These are phyloP conservation scores for Fusarium sp. DNA, from an alignment of 2,329 filamentous ascomycete genomes.

Conservation along the genomic window DNA sequence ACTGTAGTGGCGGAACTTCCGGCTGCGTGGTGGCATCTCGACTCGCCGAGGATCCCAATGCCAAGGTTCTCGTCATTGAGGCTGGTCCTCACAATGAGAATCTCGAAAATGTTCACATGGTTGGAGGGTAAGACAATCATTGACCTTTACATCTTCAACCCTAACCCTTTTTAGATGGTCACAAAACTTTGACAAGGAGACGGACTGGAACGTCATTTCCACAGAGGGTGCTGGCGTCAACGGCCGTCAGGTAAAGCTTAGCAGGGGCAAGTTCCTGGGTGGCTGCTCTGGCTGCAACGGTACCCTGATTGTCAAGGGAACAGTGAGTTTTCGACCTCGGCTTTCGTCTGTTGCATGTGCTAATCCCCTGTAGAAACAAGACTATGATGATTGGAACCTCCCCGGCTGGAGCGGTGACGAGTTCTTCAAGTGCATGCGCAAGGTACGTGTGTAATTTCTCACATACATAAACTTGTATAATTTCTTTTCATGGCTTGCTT, in stretches of 20 bases:
- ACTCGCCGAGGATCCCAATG: constrained; percentile 50
- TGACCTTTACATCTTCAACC: no score
- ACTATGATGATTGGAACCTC: constrained; percentile 66
- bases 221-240: constrained; percentile 54
- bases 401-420: constrained; percentile 68
- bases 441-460: constrained; percentile 49
- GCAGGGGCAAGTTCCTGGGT: constrained; percentile 62
- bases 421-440: constrained; percentile 67
- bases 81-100: constrained; percentile 55
- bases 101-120: constrained; percentile 64
- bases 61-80: constrained; percentile 51
- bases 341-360: background rate
- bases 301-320: constrained; percentile 61
- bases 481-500: constrained; percentile 2
- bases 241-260: constrained; percentile 59
- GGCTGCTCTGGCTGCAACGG: constrained; percentile 63
- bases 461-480: background rate
- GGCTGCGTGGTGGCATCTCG: constrained; percentile 53
- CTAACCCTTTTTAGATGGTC: constrained; percentile 50
- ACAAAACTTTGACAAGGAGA: constrained; percentile 60
- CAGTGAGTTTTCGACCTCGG: constrained; percentile 16
- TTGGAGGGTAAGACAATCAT: constrained; percentile 55
- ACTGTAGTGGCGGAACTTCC: constrained; percentile 50
- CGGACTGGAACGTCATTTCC: constrained; percentile 64
- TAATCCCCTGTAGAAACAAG: constrained; percentile 50